Evolutionary conservation across 768 basidiomycete species (phyloP), one percentile per base, ranked within the genome.

Genomic region (Neoboletus brunneissimus): DNA sequence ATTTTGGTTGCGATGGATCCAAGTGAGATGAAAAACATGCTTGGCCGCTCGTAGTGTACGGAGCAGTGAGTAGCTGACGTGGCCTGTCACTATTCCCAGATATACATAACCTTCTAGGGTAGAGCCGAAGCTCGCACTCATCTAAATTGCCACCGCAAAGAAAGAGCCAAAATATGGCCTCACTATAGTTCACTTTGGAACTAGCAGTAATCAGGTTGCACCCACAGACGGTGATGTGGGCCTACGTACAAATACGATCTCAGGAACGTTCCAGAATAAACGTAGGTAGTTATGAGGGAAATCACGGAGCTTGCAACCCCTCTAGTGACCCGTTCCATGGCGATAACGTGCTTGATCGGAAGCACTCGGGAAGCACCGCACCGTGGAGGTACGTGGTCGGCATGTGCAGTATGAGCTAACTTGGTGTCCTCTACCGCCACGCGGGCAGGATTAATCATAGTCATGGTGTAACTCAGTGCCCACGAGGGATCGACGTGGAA

Each of bases 401-500:
- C 41, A 38, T 42, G 20, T 25, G 23, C 18, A 45, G 6, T 29
- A 45, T 16, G 29, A 18, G 11, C 32, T 11, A 31, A 38, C 53
- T 22, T 46, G 12, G 40, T 27, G 25, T 47, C 22, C 37, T 31
- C 34, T 20, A n/a, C 22, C 18, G 16, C 38, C 50, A 51, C 48
- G 29, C 29, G 43, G 13, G 15, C 16, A 13, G 35, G 13, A 51
- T 29, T 44, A 53, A 44, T 45, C n/a, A 54, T 52, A 48, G 32
- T n/a, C 3, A 44, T 10, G 41, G 34, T 22, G 6, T 22, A 48
- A 56, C 54, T n/a, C n/a, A n/a, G n/a, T n/a, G n/a, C n/a, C 10
- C 41, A 51, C 53, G 37, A 38, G 45, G 53, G 55, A 53, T 55
- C 48, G 58, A 54, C 60, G 23, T 34, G 16, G 29, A 44, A 49